Conservation (phyloP, 2,329 filamentous ascomycete species). For the Orbilia ellipsospora region DNA sequence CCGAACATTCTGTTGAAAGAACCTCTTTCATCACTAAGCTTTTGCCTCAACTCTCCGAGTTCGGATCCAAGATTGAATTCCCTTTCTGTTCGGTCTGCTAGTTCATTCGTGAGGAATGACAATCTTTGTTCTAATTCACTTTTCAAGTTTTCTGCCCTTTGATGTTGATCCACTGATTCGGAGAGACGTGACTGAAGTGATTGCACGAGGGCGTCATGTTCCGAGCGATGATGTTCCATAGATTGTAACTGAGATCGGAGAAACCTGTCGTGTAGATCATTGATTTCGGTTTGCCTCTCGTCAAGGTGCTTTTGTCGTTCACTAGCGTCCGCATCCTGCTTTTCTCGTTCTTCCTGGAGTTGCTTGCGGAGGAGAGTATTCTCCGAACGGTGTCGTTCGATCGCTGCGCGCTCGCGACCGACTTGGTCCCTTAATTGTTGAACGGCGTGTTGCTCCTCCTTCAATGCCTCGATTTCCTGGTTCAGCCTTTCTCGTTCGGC, state of each 20-base stretch:
- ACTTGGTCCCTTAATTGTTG: conserved; percentile 24
- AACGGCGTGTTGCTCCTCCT: conserved; percentile 33
- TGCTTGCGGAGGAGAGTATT: conserved; percentile 19
- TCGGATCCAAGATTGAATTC: conserved; percentile 50
- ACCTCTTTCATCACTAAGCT: conserved; percentile 42
- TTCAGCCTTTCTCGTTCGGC: conserved; percentile 13
- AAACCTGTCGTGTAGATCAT: conserved; percentile 39
- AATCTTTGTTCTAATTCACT: conserved; percentile 41
- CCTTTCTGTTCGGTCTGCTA: conserved; percentile 50
- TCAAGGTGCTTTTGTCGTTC: conserved; percentile 22
- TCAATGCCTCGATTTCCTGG: conserved; percentile 25
- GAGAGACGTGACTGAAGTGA: conserved; percentile 40
- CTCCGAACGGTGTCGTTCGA: conserved; percentile 44
- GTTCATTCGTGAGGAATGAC: conserved; percentile 38
- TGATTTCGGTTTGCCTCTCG: conserved; percentile 44
- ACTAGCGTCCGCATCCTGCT: conserved; percentile 2
- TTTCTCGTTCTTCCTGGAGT: conserved; percentile 30
- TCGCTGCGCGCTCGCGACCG: conserved; percentile 18
- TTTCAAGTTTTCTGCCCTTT: conserved; percentile 27
- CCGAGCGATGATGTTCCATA: conserved; percentile 35
- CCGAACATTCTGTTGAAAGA: conserved; percentile 47
- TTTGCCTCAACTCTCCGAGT: conserved; percentile 38
- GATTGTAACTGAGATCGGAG: conserved; percentile 46
- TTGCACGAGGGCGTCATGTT: conserved; percentile 42
- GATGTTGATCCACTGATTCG: conserved; percentile 31